phyloP scores from a whole-genome alignment of 495 filamentous ascomycete species.

The Trichocladium antarcticum region DNA sequence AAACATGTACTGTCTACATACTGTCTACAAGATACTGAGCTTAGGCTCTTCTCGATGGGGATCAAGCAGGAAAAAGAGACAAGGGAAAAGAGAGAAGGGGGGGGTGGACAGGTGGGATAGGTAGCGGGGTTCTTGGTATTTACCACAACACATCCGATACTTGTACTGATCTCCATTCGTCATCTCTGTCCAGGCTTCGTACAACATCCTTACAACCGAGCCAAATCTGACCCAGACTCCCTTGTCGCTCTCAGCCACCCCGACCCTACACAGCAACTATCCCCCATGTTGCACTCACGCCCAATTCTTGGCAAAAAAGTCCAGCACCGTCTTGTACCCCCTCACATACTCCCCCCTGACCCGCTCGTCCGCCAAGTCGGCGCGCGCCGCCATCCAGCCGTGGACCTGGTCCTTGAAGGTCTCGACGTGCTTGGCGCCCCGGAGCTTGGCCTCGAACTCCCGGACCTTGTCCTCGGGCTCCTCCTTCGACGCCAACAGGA shows the following conservation, averaged over 20 bases:
- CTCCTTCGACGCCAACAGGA: constrained; percentile 56
- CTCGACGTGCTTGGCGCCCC: constrained; percentile 63
- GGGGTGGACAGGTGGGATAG: no score
- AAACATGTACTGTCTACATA: no score
- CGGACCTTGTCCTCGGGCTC: constrained; percentile 56
- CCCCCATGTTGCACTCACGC: constrained; percentile 9
- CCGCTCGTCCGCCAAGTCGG: constrained; percentile 52
- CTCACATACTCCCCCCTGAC: constrained; percentile 67
- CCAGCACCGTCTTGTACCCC: constrained; percentile 62
- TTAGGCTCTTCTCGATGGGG: no score
- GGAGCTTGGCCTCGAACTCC: constrained; percentile 57
- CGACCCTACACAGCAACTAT: neutral
- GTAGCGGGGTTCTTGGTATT: no score
- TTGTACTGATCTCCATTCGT: no score
- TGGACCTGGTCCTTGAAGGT: constrained; percentile 74
- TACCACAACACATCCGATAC: no score
- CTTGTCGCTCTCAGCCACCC: neutral
- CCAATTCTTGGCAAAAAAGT: constrained; percentile 63
- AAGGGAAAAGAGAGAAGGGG: no score
- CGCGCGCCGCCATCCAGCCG: constrained; percentile 81
- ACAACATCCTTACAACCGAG: neutral
- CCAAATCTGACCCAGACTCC: neutral
- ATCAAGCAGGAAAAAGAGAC: no score
- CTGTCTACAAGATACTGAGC: no score
- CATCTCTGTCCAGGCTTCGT: no score